A percentile compares a stretch with the other conserved stretches of the same genome.
Conservation (phyloP, 768 basidiomycete genomes). For the Serendipita indica region DNA sequence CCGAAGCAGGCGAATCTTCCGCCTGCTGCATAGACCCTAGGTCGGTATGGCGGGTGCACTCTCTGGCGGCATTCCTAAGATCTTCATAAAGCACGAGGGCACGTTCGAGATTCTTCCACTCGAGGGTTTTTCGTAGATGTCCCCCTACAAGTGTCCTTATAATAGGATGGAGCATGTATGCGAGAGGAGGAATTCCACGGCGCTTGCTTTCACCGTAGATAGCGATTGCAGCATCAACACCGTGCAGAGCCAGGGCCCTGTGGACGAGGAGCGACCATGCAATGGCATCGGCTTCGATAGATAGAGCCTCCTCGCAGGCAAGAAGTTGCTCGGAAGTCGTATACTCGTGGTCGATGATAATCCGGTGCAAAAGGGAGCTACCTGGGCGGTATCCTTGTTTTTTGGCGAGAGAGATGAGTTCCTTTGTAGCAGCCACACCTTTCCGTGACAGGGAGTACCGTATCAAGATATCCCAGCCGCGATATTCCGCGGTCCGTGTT, state of each 20-base stretch:
- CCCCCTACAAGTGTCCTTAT: conserved; percentile 35
- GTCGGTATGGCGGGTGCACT: background rate
- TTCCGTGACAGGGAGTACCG: background rate
- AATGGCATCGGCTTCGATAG: conserved; percentile 26
- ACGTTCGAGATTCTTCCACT: conserved; percentile 30
- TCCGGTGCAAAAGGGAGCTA: background rate
- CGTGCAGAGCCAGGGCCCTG: conserved; percentile 31
- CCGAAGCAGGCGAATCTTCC: background rate
- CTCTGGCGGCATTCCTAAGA: conserved; percentile 21
- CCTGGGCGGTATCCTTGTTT: background rate
- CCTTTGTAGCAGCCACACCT: background rate
- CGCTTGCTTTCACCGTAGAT: conserved; percentile 35
- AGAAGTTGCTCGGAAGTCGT: conserved; percentile 28
- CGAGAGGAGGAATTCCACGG: conserved; percentile 33
- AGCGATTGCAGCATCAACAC: conserved; percentile 29
- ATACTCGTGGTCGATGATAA: background rate
- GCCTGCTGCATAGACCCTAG: conserved; percentile 1
- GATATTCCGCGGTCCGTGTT: background rate
- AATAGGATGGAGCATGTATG: conserved; percentile 39
- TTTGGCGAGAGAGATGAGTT: background rate
- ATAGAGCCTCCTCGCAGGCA: conserved; percentile 29
- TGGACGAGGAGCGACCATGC: conserved; percentile 44
- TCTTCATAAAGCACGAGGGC: conserved; percentile 43
- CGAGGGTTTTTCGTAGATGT: conserved; percentile 24
- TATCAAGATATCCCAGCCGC: conserved; percentile 1